Conservation (phyloP, 202 grass and related monocot species). For the Elaeis oleifera region DNA sequence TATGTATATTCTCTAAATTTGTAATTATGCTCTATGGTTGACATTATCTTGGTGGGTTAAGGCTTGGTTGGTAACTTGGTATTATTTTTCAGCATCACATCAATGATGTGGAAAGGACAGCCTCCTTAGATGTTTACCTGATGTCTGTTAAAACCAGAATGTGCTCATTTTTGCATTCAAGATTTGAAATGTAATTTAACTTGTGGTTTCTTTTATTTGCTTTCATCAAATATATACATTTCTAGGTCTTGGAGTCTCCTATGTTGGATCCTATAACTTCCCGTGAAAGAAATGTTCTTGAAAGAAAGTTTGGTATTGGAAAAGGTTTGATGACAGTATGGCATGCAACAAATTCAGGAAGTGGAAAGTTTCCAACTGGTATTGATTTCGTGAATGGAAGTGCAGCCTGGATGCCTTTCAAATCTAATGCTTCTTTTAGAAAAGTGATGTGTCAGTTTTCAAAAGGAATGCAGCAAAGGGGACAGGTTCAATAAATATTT, state of each 20-base stretch:
- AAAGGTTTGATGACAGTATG: conserved; percentile 99
- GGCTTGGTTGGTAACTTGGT: too few species aligned
- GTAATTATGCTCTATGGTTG: too few species aligned
- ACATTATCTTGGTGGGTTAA: too few species aligned
- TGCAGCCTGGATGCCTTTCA: conserved; percentile 56
- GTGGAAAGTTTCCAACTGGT: conserved; percentile 31
- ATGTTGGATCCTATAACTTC: conserved; percentile 12
- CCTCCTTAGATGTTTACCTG: too few species aligned
- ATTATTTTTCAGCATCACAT: too few species aligned
- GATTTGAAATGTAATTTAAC: too few species aligned
- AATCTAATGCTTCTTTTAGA: conserved; percentile 34
- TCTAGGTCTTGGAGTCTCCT: conserved; percentile 34
- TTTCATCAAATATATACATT: conserved; percentile 1
- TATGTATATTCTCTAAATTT: too few species aligned
- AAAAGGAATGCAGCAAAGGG: conserved; percentile 12
- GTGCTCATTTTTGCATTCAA: too few species aligned
- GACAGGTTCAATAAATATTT: conserved; percentile 33
- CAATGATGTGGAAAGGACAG: too few species aligned
- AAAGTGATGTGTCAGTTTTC: conserved; percentile 14
- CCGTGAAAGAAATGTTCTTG: conserved; percentile 23
- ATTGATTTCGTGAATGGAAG: conserved; percentile 46
- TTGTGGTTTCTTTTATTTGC: too few species aligned
- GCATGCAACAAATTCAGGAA: conserved; percentile 62
- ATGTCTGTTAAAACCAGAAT: too few species aligned
- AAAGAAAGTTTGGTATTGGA: conserved; percentile 74